Base-by-base conservation (phyloP, 148 eudicot species). In the Drosera capensis region DNA sequence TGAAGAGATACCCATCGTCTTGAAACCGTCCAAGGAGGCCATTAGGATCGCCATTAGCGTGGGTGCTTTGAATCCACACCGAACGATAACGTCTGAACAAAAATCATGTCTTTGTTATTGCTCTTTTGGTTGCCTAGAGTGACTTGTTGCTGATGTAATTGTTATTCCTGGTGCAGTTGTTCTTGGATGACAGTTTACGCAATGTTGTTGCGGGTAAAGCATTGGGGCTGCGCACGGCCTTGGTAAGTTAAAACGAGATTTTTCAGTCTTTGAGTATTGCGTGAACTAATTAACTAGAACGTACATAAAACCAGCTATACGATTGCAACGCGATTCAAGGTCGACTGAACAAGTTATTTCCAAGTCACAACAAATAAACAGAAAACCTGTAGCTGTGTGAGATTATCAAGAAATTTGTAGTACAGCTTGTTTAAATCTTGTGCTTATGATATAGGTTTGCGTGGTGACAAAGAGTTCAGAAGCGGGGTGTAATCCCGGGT, bases 1-100 rank as follows among this genome's bases (percentile, higher is more conserved):
- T 0, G 81, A 82, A 3, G 80, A 82, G 49, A 55, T 76, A 34
- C 94, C 86, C 0, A 74, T 87, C 9, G 67, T 83, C 18, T 52
- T 83, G 49, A 87, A 87, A 46, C 96, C 96, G 11, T 83, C 94
- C 0, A 40, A 60, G 40, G 86, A 79, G 3, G 90, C 96, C 42
- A 43, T 87, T 29, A 56, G 54, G 38, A 82, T 83, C 43, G 96
- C 90, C 15, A 45, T 87, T 18, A 62, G 68, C 12, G 77, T 48
- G 8, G 83, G 90, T 0, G 54, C 62, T 31, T 56, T 87, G 7
- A 65, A 72, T 61, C 96, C 96, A 23, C 68, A 55, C 45, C 78
- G 80, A 11, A 83, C 94, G 40, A 94, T 87, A 74, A n/a, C 6
- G 72, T 12, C 45, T 6, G 5, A 39, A 39, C 42, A 39, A 39